These are phyloP conservation scores for Sporothrix variecibatus DNA, from an alignment of 2,329 filamentous ascomycete species.

Conservation along the genomic window DNA sequence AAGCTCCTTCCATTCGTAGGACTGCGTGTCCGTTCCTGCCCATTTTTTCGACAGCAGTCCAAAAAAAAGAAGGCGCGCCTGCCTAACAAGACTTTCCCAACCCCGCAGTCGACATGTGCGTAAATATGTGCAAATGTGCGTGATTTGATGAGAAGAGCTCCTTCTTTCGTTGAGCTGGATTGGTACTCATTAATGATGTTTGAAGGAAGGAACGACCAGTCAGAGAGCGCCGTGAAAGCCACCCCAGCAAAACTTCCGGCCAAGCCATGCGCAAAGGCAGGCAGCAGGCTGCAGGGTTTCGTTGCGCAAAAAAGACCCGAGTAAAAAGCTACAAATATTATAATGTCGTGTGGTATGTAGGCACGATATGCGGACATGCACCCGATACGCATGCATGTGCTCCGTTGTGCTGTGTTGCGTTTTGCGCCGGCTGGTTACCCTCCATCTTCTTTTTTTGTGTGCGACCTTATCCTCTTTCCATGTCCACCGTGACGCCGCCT, in stretches of 20 bases:
- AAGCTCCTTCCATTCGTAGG: not conserved
- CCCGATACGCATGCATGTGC: slow-evolving; percentile 4
- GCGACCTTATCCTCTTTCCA: not conserved
- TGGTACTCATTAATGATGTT: no score
- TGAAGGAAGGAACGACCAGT: not conserved
- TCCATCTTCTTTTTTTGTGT: not conserved
- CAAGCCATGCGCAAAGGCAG: not conserved
- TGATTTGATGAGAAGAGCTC: not conserved
- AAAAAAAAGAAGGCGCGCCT: not conserved
- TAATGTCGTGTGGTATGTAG: not conserved
- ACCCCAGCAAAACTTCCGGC: not conserved
- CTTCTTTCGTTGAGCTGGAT: not conserved
- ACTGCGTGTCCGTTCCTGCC: not conserved
- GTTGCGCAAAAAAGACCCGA: not conserved
- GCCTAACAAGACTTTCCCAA: slow-evolving; percentile 7
- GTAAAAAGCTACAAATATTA: not conserved
- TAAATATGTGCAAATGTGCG: not conserved
- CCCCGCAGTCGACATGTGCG: not conserved
- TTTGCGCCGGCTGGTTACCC: not conserved
- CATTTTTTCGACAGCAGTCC: not conserved
- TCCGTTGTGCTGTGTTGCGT: not conserved
- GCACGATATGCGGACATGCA: not conserved
- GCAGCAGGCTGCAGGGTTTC: not conserved
- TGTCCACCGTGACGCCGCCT: no score
- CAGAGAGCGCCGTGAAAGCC: not conserved